phyloP scores from a whole-genome alignment of 1,284 basidiomycete genomes.

The Leccinum solheimii region DNA sequence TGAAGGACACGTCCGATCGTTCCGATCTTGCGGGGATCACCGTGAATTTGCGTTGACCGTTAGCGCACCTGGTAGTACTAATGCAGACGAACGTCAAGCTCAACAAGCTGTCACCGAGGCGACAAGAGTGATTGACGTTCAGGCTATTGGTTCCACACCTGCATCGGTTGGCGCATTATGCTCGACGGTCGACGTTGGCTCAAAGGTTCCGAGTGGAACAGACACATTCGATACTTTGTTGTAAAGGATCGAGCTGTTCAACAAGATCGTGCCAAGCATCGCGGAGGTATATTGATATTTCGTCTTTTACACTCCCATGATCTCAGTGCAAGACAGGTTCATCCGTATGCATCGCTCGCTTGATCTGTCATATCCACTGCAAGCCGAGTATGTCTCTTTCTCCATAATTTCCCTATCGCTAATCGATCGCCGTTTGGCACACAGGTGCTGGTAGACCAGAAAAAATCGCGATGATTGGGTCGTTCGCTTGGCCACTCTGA shows the following conservation, averaged over 20 bases:
- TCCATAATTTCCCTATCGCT: no score
- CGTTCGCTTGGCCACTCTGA: neutral
- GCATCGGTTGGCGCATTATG: neutral
- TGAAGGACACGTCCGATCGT: neutral
- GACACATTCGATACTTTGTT: neutral
- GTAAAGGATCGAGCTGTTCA: no score
- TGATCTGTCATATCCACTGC: no score
- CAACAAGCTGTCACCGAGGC: no score
- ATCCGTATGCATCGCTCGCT: no score
- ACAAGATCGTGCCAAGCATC: neutral
- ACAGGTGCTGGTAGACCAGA: neutral
- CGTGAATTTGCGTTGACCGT: neutral
- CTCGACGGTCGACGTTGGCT: neutral
- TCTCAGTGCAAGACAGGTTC: no score
- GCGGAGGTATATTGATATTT: neutral
- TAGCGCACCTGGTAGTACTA: neutral
- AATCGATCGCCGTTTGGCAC: neutral
- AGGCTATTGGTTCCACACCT: neutral
- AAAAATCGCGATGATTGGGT: neutral
- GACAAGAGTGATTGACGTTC: neutral
- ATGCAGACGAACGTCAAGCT: neutral
- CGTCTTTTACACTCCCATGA: neutral
- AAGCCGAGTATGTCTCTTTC: no score
- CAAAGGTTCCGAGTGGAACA: neutral
- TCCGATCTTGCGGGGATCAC: neutral